These are phyloP conservation scores for Globisporangium recalcitrans DNA, from an alignment of 352 stramenopile genomes.

Conservation along the genomic window DNA sequence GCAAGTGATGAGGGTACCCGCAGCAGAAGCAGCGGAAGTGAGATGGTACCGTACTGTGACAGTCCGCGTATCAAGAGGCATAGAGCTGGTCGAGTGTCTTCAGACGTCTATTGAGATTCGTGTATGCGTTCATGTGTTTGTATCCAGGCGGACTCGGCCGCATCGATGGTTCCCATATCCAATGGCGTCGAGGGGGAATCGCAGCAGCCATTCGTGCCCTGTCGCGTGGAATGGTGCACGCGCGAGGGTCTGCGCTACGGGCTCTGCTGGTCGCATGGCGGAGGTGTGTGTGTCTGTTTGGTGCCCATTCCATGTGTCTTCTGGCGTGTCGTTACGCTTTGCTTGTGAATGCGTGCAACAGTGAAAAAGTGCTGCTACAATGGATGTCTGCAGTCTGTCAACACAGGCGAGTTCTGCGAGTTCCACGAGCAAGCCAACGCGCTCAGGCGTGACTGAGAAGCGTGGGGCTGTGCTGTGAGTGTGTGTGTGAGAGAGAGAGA, in stretches of 20 bases:
- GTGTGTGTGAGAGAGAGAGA: too few species aligned
- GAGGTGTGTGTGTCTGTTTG: constrained; percentile 22
- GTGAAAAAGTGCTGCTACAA: constrained; percentile 41
- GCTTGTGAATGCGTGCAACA: constrained; percentile 6
- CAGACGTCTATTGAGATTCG: neutral
- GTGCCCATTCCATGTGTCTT: neutral
- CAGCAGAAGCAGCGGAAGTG: neutral
- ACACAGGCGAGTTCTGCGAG: constrained; percentile 39
- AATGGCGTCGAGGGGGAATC: neutral
- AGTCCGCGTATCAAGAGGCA: neutral
- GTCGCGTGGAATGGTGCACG: constrained; percentile 45
- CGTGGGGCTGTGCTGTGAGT: too few species aligned
- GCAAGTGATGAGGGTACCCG: neutral
- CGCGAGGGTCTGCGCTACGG: constrained; percentile 34
- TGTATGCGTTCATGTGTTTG: neutral
- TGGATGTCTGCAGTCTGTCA: constrained; percentile 25
- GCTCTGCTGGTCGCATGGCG: constrained; percentile 48
- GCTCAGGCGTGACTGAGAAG: neutral
- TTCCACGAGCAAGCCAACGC: constrained; percentile 23
- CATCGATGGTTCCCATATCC: neutral
- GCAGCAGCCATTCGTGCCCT: constrained; percentile 12
- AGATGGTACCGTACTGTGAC: neutral
- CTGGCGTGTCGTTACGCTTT: neutral
- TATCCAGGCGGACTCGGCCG: too few species aligned
- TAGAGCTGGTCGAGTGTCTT: neutral